Evolutionary conservation across 352 stramenopile genomes (phyloP), one percentile per base, ranked within the genome.

Genomic region (Elongisporangium anandrum): DNA sequence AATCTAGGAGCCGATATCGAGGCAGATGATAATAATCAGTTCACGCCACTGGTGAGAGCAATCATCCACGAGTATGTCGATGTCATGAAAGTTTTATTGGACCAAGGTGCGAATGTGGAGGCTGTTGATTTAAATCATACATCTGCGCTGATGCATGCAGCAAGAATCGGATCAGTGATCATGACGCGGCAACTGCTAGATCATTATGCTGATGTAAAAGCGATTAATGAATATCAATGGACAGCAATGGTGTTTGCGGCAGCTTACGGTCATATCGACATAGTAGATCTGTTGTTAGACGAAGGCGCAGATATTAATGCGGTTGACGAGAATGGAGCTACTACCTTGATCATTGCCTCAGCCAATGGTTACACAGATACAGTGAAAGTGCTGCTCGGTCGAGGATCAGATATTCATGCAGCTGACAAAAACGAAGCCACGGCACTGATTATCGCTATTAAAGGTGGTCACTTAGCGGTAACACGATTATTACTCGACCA

Each of bases 101-200:
- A 52, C 48, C 12, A 52, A 26, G 48, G 48, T 26, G 48, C 48
- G 7, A 17, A 52, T 52, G 48, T 52, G 10, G 48, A 52, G 8
- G 48, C 48, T 6, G 1, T 20, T 12, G n/a, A 23, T 52, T 21
- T 21, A 17, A 22, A 52, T 20, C 13, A 22, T 15, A 23, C n/a
- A 3, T 8, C 48, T 26, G 48, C 48, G 22, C 17, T 52, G 13
- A 52, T 52, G 48, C 20, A 15, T 52, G 48, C 48, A 26, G 13
- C 23, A 52, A 17, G n/a, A 20, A 20, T 26, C 48, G 23, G 23
- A 17, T n/a, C 17, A 1, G 48, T 26, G 23, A 21, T 8, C 23
- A 52, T 52, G n/a, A 23, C 48, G 15, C 48, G 10, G 8, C 10
- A 23, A 52, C 13, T 52, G 23, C 8, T 52, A 26, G 8, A 52